Percentiles rank a stretch among this genome's conserved stretches.
Conservation (phyloP, 2,329 filamentous ascomycete species). For the Aaosphaeria arxii region DNA sequence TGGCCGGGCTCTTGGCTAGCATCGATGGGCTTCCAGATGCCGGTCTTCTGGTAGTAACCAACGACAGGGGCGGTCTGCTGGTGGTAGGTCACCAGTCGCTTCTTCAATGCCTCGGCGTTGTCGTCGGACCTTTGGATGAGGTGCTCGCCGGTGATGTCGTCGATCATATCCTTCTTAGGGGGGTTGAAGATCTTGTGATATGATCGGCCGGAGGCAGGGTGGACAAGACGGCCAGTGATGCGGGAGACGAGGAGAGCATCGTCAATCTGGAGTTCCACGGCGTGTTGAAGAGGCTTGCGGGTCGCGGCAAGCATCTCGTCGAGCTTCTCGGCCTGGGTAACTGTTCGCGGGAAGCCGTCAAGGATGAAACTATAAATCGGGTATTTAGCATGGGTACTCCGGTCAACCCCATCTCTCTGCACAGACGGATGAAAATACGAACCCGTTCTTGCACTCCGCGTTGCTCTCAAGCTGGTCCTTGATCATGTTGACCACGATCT, state of each 20-base stretch:
- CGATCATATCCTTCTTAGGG: constrained; percentile 88
- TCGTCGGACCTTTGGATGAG: constrained; percentile 95
- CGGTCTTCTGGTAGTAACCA: constrained; percentile 93
- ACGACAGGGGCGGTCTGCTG: constrained; percentile 90
- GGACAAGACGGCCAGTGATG: constrained; percentile 93
- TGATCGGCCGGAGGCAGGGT: constrained; percentile 91
- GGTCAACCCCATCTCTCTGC: background rate
- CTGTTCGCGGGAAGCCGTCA: constrained; percentile 96
- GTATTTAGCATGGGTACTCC: constrained; percentile 4
- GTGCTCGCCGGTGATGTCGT: constrained; percentile 95
- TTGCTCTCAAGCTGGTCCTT: constrained; percentile 94
- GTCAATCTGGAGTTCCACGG: constrained; percentile 95
- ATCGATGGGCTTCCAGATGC: constrained; percentile 94
- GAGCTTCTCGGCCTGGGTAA: constrained; percentile 90
- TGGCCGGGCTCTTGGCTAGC: constrained; percentile 93
- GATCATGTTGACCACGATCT: constrained; percentile 99
- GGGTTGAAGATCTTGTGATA: constrained; percentile 99
- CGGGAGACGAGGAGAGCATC: constrained; percentile 89
- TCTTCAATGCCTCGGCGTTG: constrained; percentile 93
- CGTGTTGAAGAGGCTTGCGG: constrained; percentile 86
- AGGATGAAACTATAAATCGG: constrained; percentile 77
- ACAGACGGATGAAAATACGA: constrained; percentile 19
- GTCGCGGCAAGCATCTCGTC: constrained; percentile 83
- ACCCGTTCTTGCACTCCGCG: constrained; percentile 95
- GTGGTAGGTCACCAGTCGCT: constrained; percentile 92